Evolutionary conservation across 345 rosid genomes (phyloP).

Genomic region (Bretschneidera sinensis): DNA sequence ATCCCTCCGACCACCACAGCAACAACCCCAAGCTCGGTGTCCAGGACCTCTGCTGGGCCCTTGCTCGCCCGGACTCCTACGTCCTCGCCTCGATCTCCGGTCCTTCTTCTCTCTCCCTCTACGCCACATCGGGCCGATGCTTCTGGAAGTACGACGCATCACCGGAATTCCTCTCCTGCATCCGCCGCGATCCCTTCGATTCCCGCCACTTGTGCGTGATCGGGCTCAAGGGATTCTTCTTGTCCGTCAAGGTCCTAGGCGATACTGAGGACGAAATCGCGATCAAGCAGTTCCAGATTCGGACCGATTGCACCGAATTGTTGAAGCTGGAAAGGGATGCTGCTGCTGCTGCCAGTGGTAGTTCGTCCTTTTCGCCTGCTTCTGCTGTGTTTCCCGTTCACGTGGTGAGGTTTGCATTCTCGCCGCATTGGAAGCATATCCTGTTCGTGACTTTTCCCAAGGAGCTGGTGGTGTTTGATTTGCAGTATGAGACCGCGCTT

Average conservation of each 20-base stretch:
- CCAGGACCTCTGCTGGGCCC: slow-evolving; percentile 89
- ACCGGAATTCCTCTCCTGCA: slow-evolving; percentile 68
- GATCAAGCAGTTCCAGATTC: slow-evolving; percentile 57
- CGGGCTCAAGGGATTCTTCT: slow-evolving; percentile 67
- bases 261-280: slow-evolving; percentile 56
- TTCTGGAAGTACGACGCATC: slow-evolving; percentile 83
- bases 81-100: slow-evolving; percentile 71
- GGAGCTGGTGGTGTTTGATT: slow-evolving; percentile 84
- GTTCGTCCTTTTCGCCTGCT: slow-evolving; percentile 55
- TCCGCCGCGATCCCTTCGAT: slow-evolving; percentile 88
- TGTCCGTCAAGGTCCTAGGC: slow-evolving; percentile 74
- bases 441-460: slow-evolving; percentile 78
- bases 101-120: slow-evolving; percentile 61
- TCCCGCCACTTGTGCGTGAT: slow-evolving; percentile 75
- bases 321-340: slow-evolving; percentile 64
- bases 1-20: slow-evolving; percentile 39
- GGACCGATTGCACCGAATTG: slow-evolving; percentile 60
- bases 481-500: slow-evolving; percentile 70
- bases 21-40: slow-evolving; percentile 55
- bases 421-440: slow-evolving; percentile 78
- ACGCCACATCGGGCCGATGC: slow-evolving; percentile 37
- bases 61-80: slow-evolving; percentile 45
- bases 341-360: slow-evolving; percentile 21
- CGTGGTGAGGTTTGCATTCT: slow-evolving; percentile 62
- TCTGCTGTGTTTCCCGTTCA: slow-evolving; percentile 69